Base-by-base conservation (phyloP, 2,329 filamentous ascomycete genomes). In the Colletotrichum theobromicola region DNA sequence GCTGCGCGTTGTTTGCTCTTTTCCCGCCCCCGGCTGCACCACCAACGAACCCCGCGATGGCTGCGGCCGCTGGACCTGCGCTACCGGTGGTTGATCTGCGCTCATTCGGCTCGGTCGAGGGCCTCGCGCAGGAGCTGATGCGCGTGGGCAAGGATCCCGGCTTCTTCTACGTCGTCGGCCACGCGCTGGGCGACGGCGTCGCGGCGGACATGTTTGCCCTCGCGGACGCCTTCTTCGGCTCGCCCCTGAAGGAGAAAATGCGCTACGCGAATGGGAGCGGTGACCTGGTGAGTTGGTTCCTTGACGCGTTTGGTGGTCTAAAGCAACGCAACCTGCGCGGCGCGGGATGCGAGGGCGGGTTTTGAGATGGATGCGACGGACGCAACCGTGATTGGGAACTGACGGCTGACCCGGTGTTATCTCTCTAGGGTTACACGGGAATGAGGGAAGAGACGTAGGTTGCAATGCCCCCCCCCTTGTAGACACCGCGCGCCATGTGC, bases 161-260 rank as follows among this genome's bases (percentile, higher is more conserved):
- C 53, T 76, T 76, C 61, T 76, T 76, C 24, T 76, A 76, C 10
- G 74, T 76, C 32, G 70, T 76, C 10, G 75, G 75, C 2, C 75
- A 76, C 50, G 70, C 58, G 15, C 28, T 76, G 30, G 50, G 62
- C 34, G 75, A 76, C 70, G 66, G 66, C 26, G 75, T 66, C 3
- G 70, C 75, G n/a, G 70, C 66, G n/a, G 55, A 35, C 15, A 37
- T 76, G 26, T 76, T 76, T 42, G 42, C 34, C 3, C 57, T 76
- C 24, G 75, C 75, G n/a, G 35, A 74, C 7, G 21, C 35, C 7
- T 76, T 76, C 34, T 76, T 76, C 53, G 32, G 55, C 58, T 46
- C 70, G 16, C 42, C 75, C 16, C 24, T 67, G 16, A 4, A 55
- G 7, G 67, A 74, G 2, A 76, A 76, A 37, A 2, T 70, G 32